Base-by-base conservation (phyloP, 2,329 filamentous ascomycete genomes). In the Diaporthe sp. region DNA sequence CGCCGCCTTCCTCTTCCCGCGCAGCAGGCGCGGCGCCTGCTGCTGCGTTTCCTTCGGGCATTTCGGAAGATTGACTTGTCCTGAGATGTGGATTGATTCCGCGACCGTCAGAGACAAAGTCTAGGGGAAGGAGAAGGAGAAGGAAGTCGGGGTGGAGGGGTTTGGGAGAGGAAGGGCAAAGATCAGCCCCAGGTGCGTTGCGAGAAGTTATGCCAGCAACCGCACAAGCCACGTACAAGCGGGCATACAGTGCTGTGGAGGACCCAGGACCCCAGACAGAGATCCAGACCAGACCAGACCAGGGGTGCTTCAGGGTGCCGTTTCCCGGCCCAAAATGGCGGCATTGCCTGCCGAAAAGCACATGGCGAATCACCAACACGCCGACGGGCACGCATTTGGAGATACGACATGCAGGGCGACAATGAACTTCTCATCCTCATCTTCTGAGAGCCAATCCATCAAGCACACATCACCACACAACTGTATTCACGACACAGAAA, bases 21-120 rank as follows among this genome's bases (percentile, higher is more conserved):
- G 67, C 75, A 51, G 75, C 77, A 75, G 77, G 77, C 71, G 67
- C 71, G 3, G 62, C 67, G 73, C 76, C 75, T 60, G 77, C 75
- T 49, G 70, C 77, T 25, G 57, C 77, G 39, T 72, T 77, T 65
- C 71, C 75, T 74, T 77, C 60, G 65, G 77, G 71, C 77, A 78
- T 78, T 25, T n/a, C 8, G 58, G 74, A 57, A 31, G 25, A 61
- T 55, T 73, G 73, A 71, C 70, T 70, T 46, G 61, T 71, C 70
- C 55, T 67, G 55, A 44, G 57, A 71, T 71, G 53, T 57, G 49
- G 55, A 71, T 53, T 49, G 25, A 34, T 58, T 58, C 61, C 61
- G 53, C 73, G 44, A 58, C 58, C 70, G 51, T 61, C 61, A 70
- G 53, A 39, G 62, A 65, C 72, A 39, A 61, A 67, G 49, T 46